phyloP scores from a whole-genome alignment of 176 grass and related monocot genomes.

The Bonia amplexicaulis region DNA sequence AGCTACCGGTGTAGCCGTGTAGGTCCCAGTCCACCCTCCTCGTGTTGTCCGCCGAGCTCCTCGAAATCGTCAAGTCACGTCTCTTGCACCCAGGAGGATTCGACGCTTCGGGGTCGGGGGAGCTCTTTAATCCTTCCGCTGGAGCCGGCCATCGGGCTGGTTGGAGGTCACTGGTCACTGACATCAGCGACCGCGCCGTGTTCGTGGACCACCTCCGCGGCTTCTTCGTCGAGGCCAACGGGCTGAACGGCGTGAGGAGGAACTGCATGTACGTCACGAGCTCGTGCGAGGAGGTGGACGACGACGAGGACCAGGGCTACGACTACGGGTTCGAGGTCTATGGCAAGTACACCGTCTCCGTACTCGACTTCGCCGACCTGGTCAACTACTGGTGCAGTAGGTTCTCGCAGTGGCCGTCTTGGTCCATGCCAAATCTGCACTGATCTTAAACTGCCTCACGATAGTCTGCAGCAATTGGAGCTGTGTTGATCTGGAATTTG shows the following conservation, averaged over 20 bases:
- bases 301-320: neutral
- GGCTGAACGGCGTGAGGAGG: constrained; percentile 3
- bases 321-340: neutral
- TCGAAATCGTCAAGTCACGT: neutral
- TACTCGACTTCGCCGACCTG: constrained; percentile 13
- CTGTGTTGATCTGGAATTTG: too few species aligned
- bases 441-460: neutral
- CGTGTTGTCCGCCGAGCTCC: neutral
- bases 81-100: neutral
- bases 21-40: neutral
- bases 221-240: constrained; percentile 18
- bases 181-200: neutral
- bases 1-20: neutral
- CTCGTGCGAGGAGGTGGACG: neutral
- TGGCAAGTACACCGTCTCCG: neutral
- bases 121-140: neutral
- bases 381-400: neutral
- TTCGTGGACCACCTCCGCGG: constrained; percentile 25
- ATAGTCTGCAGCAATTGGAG: too few species aligned
- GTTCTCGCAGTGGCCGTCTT: neutral
- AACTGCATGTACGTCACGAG: constrained; percentile 25
- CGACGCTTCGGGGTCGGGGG: neutral
- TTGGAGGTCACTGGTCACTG: constrained; percentile 6
- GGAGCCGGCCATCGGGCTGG: neutral
- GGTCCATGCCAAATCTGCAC: neutral